Percentiles rank a stretch among this genome's conserved stretches.
Conservation (phyloP, 2,329 filamentous ascomycete species). For the Diaporthe citri region DNA sequence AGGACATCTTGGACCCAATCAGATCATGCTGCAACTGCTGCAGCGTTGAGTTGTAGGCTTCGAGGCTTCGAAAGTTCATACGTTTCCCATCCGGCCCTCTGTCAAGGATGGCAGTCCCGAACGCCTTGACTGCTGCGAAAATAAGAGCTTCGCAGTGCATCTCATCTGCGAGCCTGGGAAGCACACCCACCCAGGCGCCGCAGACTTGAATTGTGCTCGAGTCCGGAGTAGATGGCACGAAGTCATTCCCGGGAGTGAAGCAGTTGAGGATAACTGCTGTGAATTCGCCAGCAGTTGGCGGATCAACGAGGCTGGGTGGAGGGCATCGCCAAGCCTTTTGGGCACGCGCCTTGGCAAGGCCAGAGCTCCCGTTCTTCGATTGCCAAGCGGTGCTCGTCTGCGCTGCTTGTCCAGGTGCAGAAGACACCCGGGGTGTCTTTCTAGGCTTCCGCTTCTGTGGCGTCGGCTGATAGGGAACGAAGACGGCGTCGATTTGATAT, state of each 20-base stretch:
- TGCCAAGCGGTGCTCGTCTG: not conserved
- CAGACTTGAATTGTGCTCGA: constrained; percentile 1
- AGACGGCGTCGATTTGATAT: not conserved
- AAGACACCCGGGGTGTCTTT: not conserved
- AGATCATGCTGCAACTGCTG: not conserved
- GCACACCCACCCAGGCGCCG: constrained; percentile 8
- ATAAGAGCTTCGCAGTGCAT: not conserved
- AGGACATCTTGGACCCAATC: not conserved
- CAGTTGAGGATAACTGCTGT: constrained; percentile 5
- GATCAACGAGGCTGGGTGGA: not conserved
- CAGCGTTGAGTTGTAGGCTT: constrained; percentile 6
- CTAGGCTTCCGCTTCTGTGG: not conserved
- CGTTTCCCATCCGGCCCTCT: not conserved
- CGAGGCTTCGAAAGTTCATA: not conserved
- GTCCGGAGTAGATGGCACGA: not conserved
- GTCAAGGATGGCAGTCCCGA: constrained; percentile 7
- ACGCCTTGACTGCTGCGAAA: constrained; percentile 2
- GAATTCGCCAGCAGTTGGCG: not conserved
- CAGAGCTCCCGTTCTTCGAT: not conserved
- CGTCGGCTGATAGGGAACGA: not conserved
- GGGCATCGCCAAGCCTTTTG: not conserved
- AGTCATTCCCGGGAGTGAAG: not conserved
- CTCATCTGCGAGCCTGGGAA: not conserved
- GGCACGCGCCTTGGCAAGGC: not conserved
- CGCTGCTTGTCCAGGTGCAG: not conserved